These are phyloP conservation scores for Alternaria dauci DNA, from an alignment of 2,329 filamentous ascomycete genomes.

Conservation along the genomic window DNA sequence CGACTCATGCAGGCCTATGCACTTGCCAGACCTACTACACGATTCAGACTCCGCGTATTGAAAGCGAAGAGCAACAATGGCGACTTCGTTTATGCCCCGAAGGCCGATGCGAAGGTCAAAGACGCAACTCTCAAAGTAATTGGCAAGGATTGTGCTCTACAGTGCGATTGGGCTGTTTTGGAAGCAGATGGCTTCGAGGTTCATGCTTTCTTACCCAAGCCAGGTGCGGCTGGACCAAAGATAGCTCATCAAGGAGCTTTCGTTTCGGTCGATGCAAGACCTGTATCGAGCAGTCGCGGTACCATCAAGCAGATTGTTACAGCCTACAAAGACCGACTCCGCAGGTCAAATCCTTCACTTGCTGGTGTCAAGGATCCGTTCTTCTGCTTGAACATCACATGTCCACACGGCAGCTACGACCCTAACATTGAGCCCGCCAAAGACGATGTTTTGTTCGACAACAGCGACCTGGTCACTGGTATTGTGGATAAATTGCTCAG, in stretches of 20 bases:
- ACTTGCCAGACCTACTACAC: slow-evolving; percentile 70
- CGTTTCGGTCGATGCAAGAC: slow-evolving; percentile 73
- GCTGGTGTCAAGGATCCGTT: slow-evolving; percentile 63
- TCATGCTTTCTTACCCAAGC: slow-evolving; percentile 66
- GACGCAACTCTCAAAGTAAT: slow-evolving; percentile 71
- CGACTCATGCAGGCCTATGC: slow-evolving; percentile 70
- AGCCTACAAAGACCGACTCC: slow-evolving; percentile 63
- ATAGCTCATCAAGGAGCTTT: slow-evolving; percentile 60
- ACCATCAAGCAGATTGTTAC: slow-evolving; percentile 67
- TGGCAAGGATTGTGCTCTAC: slow-evolving; percentile 63
- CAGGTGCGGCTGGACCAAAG: slow-evolving; percentile 54
- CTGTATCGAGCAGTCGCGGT: slow-evolving; percentile 65
- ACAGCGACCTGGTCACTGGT: slow-evolving; percentile 60
- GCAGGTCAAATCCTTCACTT: slow-evolving; percentile 32
- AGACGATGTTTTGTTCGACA: slow-evolving; percentile 73
- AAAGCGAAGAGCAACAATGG: slow-evolving; percentile 61
- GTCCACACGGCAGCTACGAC: slow-evolving; percentile 71
- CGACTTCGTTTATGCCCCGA: slow-evolving; percentile 71
- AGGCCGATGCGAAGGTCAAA: slow-evolving; percentile 57
- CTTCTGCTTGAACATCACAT: slow-evolving; percentile 69
- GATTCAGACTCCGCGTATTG: slow-evolving; percentile 67
- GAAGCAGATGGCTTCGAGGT: slow-evolving; percentile 57
- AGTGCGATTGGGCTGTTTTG: slow-evolving; percentile 59
- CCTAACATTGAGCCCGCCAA: slow-evolving; percentile 76
- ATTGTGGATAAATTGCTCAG: slow-evolving; percentile 57